Percentiles rank a stretch among this genome's conserved stretches.
Evolutionary conservation across 1,284 basidiomycete species (phyloP).

Genomic region (Rhodotorula sp.): DNA sequence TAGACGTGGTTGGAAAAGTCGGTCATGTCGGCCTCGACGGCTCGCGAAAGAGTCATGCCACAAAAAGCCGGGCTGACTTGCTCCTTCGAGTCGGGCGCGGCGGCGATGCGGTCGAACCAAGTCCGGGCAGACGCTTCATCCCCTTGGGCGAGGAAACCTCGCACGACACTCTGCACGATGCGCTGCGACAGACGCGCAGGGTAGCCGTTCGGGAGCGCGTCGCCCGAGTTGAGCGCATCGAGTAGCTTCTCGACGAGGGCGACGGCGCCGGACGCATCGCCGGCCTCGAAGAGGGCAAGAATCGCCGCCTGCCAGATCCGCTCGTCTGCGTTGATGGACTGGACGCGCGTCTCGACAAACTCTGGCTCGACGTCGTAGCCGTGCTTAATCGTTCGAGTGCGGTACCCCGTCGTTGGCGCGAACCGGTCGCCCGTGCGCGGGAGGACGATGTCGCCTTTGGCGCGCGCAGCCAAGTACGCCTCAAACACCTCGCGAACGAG

Average conservation of each 20-base stretch:
- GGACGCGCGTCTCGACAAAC: conserved; percentile 42
- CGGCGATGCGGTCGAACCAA: conserved; percentile 62
- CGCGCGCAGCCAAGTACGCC: conserved; percentile 58
- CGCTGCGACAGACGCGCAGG: conserved; percentile 60
- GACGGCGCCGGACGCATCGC: conserved; percentile 64
- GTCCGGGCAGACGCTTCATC: conserved; percentile 64
- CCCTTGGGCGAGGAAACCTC: conserved; percentile 62
- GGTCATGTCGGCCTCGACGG: conserved; percentile 37
- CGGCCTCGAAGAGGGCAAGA: conserved; percentile 66
- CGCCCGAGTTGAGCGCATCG: conserved; percentile 51
- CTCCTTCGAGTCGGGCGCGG: conserved; percentile 34
- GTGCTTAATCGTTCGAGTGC: conserved; percentile 20
- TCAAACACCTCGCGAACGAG: conserved; percentile 67
- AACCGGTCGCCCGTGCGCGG: background rate
- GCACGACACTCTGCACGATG: conserved; percentile 62
- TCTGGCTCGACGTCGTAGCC: conserved; percentile 13
- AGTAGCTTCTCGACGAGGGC: conserved; percentile 72
- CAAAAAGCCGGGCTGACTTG: conserved; percentile 35
- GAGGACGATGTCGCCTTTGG: conserved; percentile 35
- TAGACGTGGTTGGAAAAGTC: conserved; percentile 42
- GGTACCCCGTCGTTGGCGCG: background rate
- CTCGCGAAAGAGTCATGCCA: conserved; percentile 48
- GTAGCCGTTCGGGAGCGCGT: conserved; percentile 50
- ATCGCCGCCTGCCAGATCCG: conserved; percentile 73
- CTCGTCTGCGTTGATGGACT: conserved; percentile 46